Evolutionary conservation across 2,329 filamentous ascomycete genomes (phyloP).

Genomic region (Microascus cirrosus): DNA sequence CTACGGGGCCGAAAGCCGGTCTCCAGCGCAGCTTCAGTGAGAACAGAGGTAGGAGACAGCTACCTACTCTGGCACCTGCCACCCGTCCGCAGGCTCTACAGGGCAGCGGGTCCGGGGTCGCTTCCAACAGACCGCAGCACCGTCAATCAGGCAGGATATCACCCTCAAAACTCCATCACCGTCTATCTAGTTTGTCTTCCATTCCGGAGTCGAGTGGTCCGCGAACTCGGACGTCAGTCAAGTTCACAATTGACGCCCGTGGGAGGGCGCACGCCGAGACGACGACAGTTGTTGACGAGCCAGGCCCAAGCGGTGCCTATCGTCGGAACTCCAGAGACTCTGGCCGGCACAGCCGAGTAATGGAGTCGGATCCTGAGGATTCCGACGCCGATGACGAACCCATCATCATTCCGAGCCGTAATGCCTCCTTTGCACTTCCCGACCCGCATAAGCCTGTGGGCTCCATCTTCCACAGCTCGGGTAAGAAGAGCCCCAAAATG

Average conservation of each 20-base stretch:
- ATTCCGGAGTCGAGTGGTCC: constrained; percentile 43
- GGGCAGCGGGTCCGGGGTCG: constrained; percentile 4
- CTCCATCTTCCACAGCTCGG: constrained; percentile 33
- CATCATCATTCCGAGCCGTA: constrained; percentile 52
- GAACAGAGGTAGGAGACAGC: constrained; percentile 33
- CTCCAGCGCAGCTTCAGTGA: constrained; percentile 46
- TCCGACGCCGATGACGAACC: constrained; percentile 54
- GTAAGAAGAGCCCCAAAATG: constrained; percentile 34
- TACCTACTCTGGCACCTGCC: constrained; percentile 37
- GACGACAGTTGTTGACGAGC: constrained; percentile 26
- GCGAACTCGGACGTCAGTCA: constrained; percentile 42
- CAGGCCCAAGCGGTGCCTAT: constrained; percentile 11
- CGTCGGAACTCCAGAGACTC: constrained; percentile 9
- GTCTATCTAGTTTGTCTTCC: constrained; percentile 40
- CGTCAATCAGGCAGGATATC: constrained; percentile 36
- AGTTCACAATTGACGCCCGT: constrained; percentile 52
- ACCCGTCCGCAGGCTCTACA: constrained; percentile 17
- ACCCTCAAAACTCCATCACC: constrained; percentile 37
- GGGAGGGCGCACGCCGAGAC: constrained; percentile 47
- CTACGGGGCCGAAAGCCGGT: constrained; percentile 28
- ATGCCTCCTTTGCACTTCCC: constrained; percentile 41
- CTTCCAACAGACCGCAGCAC: constrained; percentile 3
- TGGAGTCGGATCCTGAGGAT: constrained; percentile 29
- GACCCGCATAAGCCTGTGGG: constrained; percentile 38
- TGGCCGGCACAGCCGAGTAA: constrained; percentile 5